Base-by-base conservation (phyloP, 768 basidiomycete species). In the Phlebiopsis flavidoalba region DNA sequence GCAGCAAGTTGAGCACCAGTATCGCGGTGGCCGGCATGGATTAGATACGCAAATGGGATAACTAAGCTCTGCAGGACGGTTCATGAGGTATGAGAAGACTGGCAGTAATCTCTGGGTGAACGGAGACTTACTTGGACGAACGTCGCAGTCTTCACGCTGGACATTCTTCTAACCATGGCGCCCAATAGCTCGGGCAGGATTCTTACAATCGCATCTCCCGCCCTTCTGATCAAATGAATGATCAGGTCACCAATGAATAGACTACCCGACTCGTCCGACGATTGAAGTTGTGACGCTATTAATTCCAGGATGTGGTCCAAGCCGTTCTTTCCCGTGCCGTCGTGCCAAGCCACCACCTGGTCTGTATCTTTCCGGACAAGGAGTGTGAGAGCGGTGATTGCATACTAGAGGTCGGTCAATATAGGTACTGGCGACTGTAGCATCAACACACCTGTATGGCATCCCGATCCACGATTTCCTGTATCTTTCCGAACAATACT, bases 241-340 rank as follows among this genome's bases (percentile, higher is more conserved):
- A 99, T 91, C 47, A 99, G 79, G 69, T 98, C 96, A 19, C 97
- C 97, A 51, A 98, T 89, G 56, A 91, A 89, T 21, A 98, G 82
- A 10, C 95, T 96, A 45, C 91, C 94, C 0, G 95, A 89, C 72
- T 99, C 97, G 63, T 94, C 91, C 63, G 91, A 85, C 61, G 79
- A 83, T 59, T 86, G 82, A 26, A 99, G 77, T 49, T 91, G 82
- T 63, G 83, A 85, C 26, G 89, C 92, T 37, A 98, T 84, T 46
- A 97, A 76, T 12, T 80, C 79, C 50, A 98, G 78, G 15, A 91
- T 80, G 61, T 86, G 80, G 37, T 88, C 84, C 10, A 98, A 81
- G 14, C 96, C 96, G 26, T 82, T 82, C 63, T 85, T 82, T 21
- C 90, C 88, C 0, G 75, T 64, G 64, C 69, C 64, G 52, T 90